Conservation (phyloP, 306 rosid species). For the Parietaria judaica region DNA sequence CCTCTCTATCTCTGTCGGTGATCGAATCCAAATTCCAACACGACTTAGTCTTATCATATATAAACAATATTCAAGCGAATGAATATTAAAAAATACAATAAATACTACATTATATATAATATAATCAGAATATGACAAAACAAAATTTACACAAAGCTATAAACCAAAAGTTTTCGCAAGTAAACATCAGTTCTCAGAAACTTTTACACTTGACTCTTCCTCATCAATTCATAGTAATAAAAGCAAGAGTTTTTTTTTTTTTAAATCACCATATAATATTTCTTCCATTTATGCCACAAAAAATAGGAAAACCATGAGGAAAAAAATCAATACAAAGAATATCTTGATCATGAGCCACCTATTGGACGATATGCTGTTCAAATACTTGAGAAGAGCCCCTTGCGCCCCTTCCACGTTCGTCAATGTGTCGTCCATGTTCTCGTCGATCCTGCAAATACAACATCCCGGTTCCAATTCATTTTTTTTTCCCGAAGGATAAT, state of each 20-base stretch:
- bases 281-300: constrained; percentile 72
- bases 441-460: constrained; percentile 64
- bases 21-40: no score
- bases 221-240: constrained; percentile 21
- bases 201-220: constrained; percentile 28
- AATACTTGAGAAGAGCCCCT: constrained; percentile 83
- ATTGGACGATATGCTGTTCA: constrained; percentile 91
- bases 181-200: constrained; percentile 19
- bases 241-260: constrained; percentile 19
- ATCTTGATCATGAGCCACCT: constrained; percentile 99
- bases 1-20: no score
- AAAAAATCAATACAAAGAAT: constrained; percentile 91
- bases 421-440: constrained; percentile 93
- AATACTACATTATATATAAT: not conserved
- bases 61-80: no score
- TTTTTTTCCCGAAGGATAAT: no score
- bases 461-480: not conserved
- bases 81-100: no score
- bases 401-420: constrained; percentile 95
- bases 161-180: constrained; percentile 8
- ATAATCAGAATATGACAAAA: not conserved
- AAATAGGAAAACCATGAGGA: constrained; percentile 94
- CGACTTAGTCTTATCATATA: no score
- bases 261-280: not conserved
- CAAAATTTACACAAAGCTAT: not conserved